Evolutionary conservation across 495 filamentous ascomycete genomes (phyloP), one percentile per base, ranked within the genome.

Genomic region (Penicillium desertorum): DNA sequence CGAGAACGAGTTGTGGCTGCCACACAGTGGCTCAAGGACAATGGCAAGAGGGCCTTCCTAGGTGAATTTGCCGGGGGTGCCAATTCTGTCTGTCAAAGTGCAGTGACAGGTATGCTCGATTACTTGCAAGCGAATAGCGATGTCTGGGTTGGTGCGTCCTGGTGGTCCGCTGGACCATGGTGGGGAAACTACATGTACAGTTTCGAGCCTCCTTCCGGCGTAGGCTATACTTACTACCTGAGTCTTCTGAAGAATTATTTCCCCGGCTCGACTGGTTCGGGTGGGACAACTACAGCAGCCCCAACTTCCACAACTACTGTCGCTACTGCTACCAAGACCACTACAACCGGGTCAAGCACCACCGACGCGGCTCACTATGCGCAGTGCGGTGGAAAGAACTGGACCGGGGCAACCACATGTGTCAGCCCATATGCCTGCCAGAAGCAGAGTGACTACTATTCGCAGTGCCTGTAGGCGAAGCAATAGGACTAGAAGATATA

Each of bases 11-110:
- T 90, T 30, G 66, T 72, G 11, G 78, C 71, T 11, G 87, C 88
- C 2, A 90, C 88, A 1, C 67, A 72, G 36, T 90, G 87, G 86
- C 75, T 89, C 53, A 79, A 83, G 65, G 68, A 74, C 11, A 88
- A 89, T 70, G 70, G 71, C 54, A 88, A 89, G 75, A 76, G 74
- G 58, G 86, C 74, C 9, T 67, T 90, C 44, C 62, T 90, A 36
- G 87, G 88, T n/a, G 87, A 90, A 70, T 86, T 85, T 47, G 87
- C 86, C 4, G 87, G 81, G 37, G 87, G 85, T 16, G 72, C 77
- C 52, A 90, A 89, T 62, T 51, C 75, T 0, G 76, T 78, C 53
- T 91, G 87, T 69, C 73, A 86, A 68, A 57, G 59, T 1, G 87
- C 87, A 9, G 67, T 90, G 22, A 76, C 77, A 55, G 86, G 81